A percentile compares a stretch with the other conserved stretches of the same genome.
phyloP scores from a whole-genome alignment of 2,329 filamentous ascomycete genomes.

The Neophaeococcomyces aloes region DNA sequence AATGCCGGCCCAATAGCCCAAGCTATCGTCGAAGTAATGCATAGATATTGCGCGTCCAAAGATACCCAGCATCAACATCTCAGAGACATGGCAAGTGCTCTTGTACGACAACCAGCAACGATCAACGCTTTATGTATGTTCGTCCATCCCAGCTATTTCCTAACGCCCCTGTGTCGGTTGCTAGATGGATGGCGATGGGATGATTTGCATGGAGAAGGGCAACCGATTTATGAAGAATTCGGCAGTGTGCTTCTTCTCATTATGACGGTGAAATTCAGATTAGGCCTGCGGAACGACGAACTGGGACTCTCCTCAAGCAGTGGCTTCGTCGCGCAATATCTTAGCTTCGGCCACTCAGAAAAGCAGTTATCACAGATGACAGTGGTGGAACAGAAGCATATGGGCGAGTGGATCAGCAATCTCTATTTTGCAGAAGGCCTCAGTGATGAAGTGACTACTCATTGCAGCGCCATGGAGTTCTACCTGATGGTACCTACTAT shows the following conservation, averaged over 20 bases:
- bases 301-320: slow-evolving; percentile 41
- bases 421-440: slow-evolving; percentile 54
- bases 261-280: slow-evolving; percentile 48
- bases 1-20: slow-evolving; percentile 79
- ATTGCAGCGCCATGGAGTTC: slow-evolving; percentile 55
- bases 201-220: slow-evolving; percentile 53
- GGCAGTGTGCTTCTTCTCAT: slow-evolving; percentile 50
- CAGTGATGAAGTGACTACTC: slow-evolving; percentile 53
- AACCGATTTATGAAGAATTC: slow-evolving; percentile 57
- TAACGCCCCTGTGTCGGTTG: slow-evolving; percentile 48
- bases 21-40: slow-evolving; percentile 61
- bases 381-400: slow-evolving; percentile 46
- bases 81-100: slow-evolving; percentile 48
- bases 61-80: slow-evolving; percentile 48
- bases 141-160: slow-evolving; percentile 44
- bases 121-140: slow-evolving; percentile 53
- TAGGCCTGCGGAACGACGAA: slow-evolving; percentile 42
- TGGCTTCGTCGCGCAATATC: slow-evolving; percentile 47
- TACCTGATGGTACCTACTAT: slow-evolving; percentile 53
- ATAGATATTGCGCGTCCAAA: slow-evolving; percentile 47
- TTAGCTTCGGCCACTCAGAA: slow-evolving; percentile 38
- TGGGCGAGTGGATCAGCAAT: slow-evolving; percentile 51
- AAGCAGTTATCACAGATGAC: slow-evolving; percentile 42
- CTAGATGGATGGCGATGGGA: slow-evolving; percentile 56
- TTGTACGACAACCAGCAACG: slow-evolving; percentile 45